phyloP scores from a whole-genome alignment of 257 asterid species.

The Jaltomata sinuosa region DNA sequence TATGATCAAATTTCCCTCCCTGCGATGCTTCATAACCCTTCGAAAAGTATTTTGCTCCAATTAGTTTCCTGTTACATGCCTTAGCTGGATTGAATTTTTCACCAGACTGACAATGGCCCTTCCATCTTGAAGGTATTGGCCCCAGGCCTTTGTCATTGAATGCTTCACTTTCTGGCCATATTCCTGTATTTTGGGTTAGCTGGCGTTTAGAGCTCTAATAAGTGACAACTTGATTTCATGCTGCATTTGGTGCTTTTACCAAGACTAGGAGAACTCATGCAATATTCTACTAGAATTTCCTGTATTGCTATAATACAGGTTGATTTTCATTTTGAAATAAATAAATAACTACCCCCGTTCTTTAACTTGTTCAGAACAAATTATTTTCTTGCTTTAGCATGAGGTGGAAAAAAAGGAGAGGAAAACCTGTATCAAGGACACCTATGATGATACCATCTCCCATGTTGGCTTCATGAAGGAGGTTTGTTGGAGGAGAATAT shows the following conservation, averaged over 20 bases:
- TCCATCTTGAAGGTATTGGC: constrained; percentile 34
- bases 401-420: background rate
- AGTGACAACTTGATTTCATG: background rate
- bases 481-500: constrained; percentile 11
- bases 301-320: background rate
- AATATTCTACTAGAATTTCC: background rate
- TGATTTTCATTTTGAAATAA: background rate
- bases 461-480: constrained; percentile 21
- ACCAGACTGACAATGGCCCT: constrained; percentile 25
- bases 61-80: constrained; percentile 28
- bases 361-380: background rate
- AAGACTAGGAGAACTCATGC: background rate
- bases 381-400: background rate
- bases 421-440: constrained; percentile 36
- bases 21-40: constrained; percentile 5
- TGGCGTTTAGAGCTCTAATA: background rate
- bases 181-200: constrained; percentile 2
- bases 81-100: constrained; percentile 3
- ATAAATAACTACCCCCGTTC: background rate
- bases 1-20: background rate
- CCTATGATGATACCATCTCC: constrained; percentile 51
- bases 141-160: constrained; percentile 25
- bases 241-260: background rate
- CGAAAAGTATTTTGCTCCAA: constrained; percentile 32
- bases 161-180: constrained; percentile 30